Conservation (phyloP, 345 rosid genomes). For the Boechera divaricarpa region DNA sequence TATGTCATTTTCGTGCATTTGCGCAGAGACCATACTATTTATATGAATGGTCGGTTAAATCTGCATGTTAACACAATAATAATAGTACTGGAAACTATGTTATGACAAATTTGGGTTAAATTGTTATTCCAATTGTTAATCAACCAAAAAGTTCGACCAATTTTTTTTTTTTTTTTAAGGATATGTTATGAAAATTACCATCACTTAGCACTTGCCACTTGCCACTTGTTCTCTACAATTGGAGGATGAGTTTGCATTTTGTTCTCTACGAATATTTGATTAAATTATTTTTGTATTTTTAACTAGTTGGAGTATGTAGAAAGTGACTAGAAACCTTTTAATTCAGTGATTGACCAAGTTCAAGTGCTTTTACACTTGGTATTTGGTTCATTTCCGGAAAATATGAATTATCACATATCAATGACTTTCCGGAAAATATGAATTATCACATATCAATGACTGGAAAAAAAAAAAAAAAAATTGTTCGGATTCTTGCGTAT, state of each 20-base stretch:
- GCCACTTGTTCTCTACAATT: slow-evolving; percentile 35
- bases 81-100: neutral
- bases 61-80: neutral
- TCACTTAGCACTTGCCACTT: slow-evolving; percentile 30
- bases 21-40: neutral
- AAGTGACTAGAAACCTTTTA: too few species aligned
- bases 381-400: too few species aligned
- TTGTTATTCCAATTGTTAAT: neutral
- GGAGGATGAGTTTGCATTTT: slow-evolving; percentile 14
- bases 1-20: neutral
- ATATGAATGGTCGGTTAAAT: neutral
- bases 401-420: too few species aligned
- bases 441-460: too few species aligned
- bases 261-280: neutral
- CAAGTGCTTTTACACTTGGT: too few species aligned
- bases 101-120: neutral
- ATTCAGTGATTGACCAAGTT: too few species aligned
- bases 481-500: too few species aligned
- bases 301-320: neutral
- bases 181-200: neutral
- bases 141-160: neutral
- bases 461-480: too few species aligned
- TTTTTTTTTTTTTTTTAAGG: too few species aligned
- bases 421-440: too few species aligned
- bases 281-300: neutral